Evolutionary conservation across 371 early-diverging fungal genomes (phyloP).

Genomic region (Rhizomucor miehei): DNA sequence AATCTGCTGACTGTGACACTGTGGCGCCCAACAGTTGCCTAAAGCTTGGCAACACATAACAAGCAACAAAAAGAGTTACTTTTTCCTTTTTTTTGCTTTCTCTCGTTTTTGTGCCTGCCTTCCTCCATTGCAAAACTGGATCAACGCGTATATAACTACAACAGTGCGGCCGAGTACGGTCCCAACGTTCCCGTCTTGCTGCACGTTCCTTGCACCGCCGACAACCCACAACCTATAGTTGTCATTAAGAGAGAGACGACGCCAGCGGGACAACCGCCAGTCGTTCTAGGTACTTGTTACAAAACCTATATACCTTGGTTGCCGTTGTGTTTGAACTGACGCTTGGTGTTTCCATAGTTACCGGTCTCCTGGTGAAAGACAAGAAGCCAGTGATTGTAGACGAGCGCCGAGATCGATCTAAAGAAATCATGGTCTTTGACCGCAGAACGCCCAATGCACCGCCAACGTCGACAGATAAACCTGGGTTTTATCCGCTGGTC

Average conservation of each 20-base stretch:
- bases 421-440: conserved; percentile 20
- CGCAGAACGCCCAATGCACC: conserved; percentile 9
- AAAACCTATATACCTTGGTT: too few species aligned
- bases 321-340: too few species aligned
- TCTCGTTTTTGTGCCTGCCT: too few species aligned
- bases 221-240: conserved; percentile 31
- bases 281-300: conserved; percentile 32
- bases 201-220: conserved; percentile 31
- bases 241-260: conserved; percentile 35
- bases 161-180: conserved; percentile 21
- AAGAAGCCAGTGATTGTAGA: conserved; percentile 24
- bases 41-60: too few species aligned
- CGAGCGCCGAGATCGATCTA: conserved; percentile 21
- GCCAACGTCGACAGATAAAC: conserved; percentile 8
- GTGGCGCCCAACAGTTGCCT: too few species aligned
- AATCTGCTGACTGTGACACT: too few species aligned
- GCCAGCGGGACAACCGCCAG: conserved; percentile 28
- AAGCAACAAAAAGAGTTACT: too few species aligned
- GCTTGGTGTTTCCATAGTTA: conserved; percentile 9
- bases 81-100: too few species aligned
- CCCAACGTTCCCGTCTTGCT: conserved; percentile 33
- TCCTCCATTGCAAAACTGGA: conserved; percentile 19
- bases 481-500: conserved; percentile 17
- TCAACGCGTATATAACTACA: conserved; percentile 18
- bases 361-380: conserved; percentile 14